Evolutionary conservation across 2,329 filamentous ascomycete species (phyloP).

Genomic region (Emericellopsis atlantica): DNA sequence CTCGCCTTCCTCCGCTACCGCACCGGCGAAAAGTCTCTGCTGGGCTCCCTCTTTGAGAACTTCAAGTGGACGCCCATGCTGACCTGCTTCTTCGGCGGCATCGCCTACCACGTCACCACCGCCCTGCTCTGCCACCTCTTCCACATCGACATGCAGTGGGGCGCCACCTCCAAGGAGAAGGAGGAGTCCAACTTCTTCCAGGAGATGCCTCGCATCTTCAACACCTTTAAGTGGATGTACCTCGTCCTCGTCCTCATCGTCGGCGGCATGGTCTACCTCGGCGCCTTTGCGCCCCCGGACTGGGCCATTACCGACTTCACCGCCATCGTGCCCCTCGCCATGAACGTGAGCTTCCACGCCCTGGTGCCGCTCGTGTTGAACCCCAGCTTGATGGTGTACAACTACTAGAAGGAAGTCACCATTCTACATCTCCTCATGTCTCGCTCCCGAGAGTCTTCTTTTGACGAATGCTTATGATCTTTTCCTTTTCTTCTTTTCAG

Average conservation of each 20-base stretch:
- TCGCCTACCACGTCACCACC: slow-evolving; percentile 26
- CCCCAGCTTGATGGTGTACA: slow-evolving; percentile 42
- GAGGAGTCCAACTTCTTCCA: slow-evolving; percentile 43
- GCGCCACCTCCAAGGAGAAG: slow-evolving; percentile 45
- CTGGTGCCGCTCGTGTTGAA: slow-evolving; percentile 47
- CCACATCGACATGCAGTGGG: slow-evolving; percentile 32
- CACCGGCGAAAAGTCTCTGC: slow-evolving; percentile 36
- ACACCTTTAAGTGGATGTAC: slow-evolving; percentile 39
- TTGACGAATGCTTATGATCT: neutral
- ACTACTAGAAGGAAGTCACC: slow-evolving; percentile 5
- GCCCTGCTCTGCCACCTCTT: slow-evolving; percentile 29
- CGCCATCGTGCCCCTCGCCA: slow-evolving; percentile 43
- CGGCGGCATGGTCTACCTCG: slow-evolving; percentile 32
- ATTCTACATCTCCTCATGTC: neutral
- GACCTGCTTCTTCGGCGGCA: slow-evolving; percentile 28
- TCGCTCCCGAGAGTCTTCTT: neutral
- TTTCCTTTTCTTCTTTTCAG: neutral
- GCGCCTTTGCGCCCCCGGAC: slow-evolving; percentile 30
- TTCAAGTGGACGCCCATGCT: slow-evolving; percentile 50
- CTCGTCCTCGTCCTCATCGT: slow-evolving; percentile 33
- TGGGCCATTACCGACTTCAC: slow-evolving; percentile 47
- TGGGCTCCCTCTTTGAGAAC: slow-evolving; percentile 28
- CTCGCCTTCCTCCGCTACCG: slow-evolving; percentile 53
- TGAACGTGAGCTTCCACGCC: slow-evolving; percentile 23
- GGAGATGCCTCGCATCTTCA: slow-evolving; percentile 41